A percentile compares a stretch with the other conserved stretches of the same genome.
These are phyloP conservation scores for Nemophila menziesii DNA, from an alignment of 257 asterid species.

Conservation along the genomic window DNA sequence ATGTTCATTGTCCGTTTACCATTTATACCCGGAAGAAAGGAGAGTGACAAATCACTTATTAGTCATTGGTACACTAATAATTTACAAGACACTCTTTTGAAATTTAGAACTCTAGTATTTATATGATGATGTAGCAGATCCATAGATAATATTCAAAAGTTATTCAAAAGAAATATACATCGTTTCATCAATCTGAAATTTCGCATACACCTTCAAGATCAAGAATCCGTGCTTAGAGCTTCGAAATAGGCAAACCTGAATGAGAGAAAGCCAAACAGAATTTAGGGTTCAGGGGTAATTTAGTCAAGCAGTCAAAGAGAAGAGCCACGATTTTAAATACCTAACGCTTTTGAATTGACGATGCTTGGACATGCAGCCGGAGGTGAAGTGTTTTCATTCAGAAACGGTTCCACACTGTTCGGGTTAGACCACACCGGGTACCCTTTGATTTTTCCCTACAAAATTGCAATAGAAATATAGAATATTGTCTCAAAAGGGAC, in stretches of 20 bases:
- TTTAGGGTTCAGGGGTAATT: not conserved
- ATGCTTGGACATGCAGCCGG: constrained; percentile 95
- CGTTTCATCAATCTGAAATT: not conserved
- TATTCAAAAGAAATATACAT: not conserved
- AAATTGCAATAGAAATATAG: not conserved
- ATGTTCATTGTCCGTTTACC: too few relatives aligned
- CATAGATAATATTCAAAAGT: not conserved
- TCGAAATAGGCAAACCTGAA: constrained; percentile 68
- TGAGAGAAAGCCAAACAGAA: not conserved
- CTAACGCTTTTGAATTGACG: constrained; percentile 75
- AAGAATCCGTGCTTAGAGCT: constrained; percentile 30
- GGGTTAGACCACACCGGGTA: constrained; percentile 73
- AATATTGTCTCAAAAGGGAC: too few relatives aligned
- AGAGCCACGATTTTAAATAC: constrained; percentile 26
- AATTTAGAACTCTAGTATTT: not conserved
- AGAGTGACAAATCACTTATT: too few relatives aligned
- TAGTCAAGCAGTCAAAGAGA: not conserved
- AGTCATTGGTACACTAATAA: too few relatives aligned
- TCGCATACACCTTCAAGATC: not conserved
- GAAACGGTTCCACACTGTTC: constrained; percentile 60
- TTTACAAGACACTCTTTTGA: too few relatives aligned
- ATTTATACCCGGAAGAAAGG: too few relatives aligned
- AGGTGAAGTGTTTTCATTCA: constrained; percentile 53
- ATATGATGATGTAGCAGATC: not conserved
- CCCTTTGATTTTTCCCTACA: constrained; percentile 78